Base-by-base conservation (phyloP, 1,284 basidiomycete species). In the Sphagnurus paluster region DNA sequence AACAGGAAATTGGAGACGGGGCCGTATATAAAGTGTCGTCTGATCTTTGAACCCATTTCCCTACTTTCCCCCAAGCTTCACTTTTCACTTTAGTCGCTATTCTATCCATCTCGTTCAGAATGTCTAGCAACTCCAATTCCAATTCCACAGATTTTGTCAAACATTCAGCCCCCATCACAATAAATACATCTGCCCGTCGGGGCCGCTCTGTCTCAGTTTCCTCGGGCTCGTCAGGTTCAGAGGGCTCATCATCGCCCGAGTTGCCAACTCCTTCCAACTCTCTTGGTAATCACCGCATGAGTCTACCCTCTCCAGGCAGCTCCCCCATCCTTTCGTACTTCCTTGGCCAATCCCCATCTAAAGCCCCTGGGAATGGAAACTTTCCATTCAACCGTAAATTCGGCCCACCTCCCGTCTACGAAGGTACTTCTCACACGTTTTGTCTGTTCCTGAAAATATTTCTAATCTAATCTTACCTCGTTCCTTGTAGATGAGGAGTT, bases 271-370 rank as follows among this genome's bases (percentile, higher is more conserved):
- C 79, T 55, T 59, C 74, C 45, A 55, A 74, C 32, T 48, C 57
- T 6, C 59, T 52, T 50, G 42, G 40, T 10, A 66, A 72, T 5
- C 70, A 76, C 3, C 71, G 69, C 41, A 62, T 79, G 40, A 63
- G 70, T n/a, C 66, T 77, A 38, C 66, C 74, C 9, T 78, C 79
- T 3, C 75, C 83, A 2, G 74, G 77, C 10, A 75, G 73, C 10
- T 87, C 87, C 2, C 84, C 87, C 38, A 81, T 89, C 50, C 64
- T 89, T 42, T 79, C 79, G 39, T 83, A 84, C 61, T 83, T 85
- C 63, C 64, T 87, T 41, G 71, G 75, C 41, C 77, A 83, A 50
- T 79, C 83, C 2, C 82, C 84, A 14, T 71, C 76, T 34, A 79
- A 71, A 51, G 60, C 64, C 26, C 65, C 70, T 23, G 35, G 56